Evolutionary conservation across 2,329 filamentous ascomycete species (phyloP).

Genomic region (Penicillium sp.): DNA sequence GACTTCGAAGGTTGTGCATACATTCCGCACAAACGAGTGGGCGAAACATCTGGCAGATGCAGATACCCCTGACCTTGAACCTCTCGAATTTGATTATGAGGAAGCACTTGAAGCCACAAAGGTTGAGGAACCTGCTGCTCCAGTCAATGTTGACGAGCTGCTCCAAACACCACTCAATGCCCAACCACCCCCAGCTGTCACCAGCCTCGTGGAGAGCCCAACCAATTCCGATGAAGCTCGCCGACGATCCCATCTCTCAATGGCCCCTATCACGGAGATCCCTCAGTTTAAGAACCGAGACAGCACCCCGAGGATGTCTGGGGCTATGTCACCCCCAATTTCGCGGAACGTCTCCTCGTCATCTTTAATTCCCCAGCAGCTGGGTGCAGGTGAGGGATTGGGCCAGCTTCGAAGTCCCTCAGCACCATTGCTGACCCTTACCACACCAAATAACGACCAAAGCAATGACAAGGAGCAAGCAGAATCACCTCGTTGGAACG

Average conservation of each 20-base stretch:
- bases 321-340: slow-evolving; percentile 4
- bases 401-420: slow-evolving; percentile 21
- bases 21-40: slow-evolving; percentile 94
- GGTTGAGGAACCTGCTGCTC: slow-evolving; percentile 59
- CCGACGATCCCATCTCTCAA: slow-evolving; percentile 18
- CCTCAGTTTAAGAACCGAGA: slow-evolving; percentile 11
- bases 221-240: slow-evolving; percentile 19
- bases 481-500: slow-evolving; percentile 30
- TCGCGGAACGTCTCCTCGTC: slow-evolving; percentile 20
- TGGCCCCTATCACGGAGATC: slow-evolving; percentile 3
- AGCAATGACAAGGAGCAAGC: slow-evolving; percentile 14
- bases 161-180: slow-evolving; percentile 65
- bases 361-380: slow-evolving; percentile 8
- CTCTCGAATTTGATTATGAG: slow-evolving; percentile 40
- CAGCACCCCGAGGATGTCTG: slow-evolving; percentile 7
- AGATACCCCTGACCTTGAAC: slow-evolving; percentile 67
- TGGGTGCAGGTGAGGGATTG: slow-evolving; percentile 1
- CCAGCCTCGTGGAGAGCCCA: slow-evolving; percentile 18
- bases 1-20: slow-evolving; percentile 75
- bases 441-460: slow-evolving; percentile 9
- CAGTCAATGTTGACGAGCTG: slow-evolving; percentile 67
- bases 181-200: slow-evolving; percentile 45
- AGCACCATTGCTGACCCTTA: slow-evolving; percentile 26
- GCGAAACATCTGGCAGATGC: slow-evolving; percentile 83
- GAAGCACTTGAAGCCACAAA: slow-evolving; percentile 33